A percentile compares a stretch with the other conserved stretches of the same genome.
These are phyloP conservation scores for Fusarium drepaniforme DNA, from an alignment of 2,329 filamentous ascomycete genomes.

Conservation along the genomic window DNA sequence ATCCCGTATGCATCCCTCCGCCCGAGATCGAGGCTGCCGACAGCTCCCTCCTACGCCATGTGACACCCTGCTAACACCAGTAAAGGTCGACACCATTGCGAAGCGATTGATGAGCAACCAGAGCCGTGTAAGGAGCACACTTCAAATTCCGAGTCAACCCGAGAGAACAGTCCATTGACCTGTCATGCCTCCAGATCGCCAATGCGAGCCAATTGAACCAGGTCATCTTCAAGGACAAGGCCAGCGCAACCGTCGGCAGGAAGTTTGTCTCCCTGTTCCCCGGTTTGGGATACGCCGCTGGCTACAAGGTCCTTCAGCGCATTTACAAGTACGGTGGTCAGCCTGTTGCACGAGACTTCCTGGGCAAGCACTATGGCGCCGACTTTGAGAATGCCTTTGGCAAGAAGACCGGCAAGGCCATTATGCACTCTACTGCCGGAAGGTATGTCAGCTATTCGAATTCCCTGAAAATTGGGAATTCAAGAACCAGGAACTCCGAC, in stretches of 20 bases:
- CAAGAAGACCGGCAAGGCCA: conserved; percentile 96
- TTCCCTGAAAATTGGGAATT: background rate
- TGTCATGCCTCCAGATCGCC: conserved; percentile 45
- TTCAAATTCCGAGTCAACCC: conserved; percentile 8
- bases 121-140: conserved; percentile 70
- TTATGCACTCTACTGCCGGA: conserved; percentile 97
- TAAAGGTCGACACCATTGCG: conserved; percentile 93
- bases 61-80: conserved; percentile 33
- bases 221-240: conserved; percentile 95
- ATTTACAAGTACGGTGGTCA: conserved; percentile 99
- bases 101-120: conserved; percentile 99
- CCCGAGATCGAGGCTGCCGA: conserved; percentile 14
- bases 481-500: background rate
- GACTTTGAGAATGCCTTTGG: conserved; percentile 92
- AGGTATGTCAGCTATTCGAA: conserved; percentile 63
- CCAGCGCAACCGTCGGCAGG: conserved; percentile 73
- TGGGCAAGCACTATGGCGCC: conserved; percentile 81
- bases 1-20: conserved; percentile 72
- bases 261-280: conserved; percentile 98
- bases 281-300: conserved; percentile 95
- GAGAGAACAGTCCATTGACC: conserved; percentile 29
- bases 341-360: conserved; percentile 92
- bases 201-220: conserved; percentile 76
- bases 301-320: conserved; percentile 97
- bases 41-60: conserved; percentile 8